These are phyloP conservation scores for Cyathus striatus DNA, from an alignment of 768 basidiomycete genomes.

Conservation along the genomic window DNA sequence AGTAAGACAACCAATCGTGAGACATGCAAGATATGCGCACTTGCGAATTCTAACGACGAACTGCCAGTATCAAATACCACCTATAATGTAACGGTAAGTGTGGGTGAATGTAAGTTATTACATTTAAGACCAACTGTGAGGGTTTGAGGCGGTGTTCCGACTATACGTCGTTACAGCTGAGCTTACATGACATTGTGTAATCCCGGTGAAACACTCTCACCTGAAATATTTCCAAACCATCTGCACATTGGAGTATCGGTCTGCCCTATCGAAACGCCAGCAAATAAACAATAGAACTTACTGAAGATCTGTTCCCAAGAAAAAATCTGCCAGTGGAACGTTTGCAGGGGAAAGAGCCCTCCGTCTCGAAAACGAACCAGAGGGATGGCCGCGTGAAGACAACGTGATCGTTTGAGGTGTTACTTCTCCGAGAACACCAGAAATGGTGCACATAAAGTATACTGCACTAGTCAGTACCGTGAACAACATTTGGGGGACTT, in stretches of 20 bases:
- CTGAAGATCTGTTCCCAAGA: conserved; percentile 56
- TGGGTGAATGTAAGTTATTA: neutral
- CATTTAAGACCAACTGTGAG: conserved; percentile 23
- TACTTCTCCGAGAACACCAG: conserved; percentile 6
- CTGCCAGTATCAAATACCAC: conserved; percentile 61
- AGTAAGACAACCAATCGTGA: conserved; percentile 1
- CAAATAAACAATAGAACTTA: conserved; percentile 16
- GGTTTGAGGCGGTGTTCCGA: conserved; percentile 50
- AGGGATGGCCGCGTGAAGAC: conserved; percentile 17
- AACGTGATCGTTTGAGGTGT: conserved; percentile 25
- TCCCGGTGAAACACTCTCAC: conserved; percentile 16
- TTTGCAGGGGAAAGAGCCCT: conserved; percentile 32
- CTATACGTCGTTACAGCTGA: conserved; percentile 16
- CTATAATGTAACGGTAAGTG: conserved; percentile 12
- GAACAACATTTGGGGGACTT: too few species aligned
- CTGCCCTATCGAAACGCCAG: conserved; percentile 1
- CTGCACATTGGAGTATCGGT: conserved; percentile 14
- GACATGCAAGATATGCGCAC: conserved; percentile 18
- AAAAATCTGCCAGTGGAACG: conserved; percentile 47
- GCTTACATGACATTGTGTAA: too few species aligned
- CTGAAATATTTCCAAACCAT: conserved; percentile 49
- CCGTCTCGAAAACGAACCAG: conserved; percentile 17
- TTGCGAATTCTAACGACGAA: conserved; percentile 40
- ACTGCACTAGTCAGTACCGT: too few species aligned
- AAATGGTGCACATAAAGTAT: too few species aligned